Evolutionary conservation across 1,284 basidiomycete genomes (phyloP).

Genomic region (Vanrija pseudolonga): DNA sequence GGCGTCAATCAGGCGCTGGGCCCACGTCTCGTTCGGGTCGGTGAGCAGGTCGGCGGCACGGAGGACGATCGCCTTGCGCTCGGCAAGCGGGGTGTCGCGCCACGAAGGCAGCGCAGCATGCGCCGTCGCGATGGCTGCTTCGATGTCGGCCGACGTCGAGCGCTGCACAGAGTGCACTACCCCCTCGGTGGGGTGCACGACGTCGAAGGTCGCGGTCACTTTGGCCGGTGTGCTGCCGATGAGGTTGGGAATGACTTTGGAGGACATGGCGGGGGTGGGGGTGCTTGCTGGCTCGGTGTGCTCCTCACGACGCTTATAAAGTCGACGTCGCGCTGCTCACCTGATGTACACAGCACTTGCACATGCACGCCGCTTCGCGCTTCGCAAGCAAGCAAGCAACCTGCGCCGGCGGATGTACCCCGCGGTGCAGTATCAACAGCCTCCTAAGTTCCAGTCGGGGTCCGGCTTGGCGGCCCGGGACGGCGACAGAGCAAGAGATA

Average conservation of each 20-base stretch:
- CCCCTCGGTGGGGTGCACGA: slow-evolving; percentile 13
- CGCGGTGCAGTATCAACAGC: no score
- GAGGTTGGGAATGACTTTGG: not conserved
- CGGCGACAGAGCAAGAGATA: no score
- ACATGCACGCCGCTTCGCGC: no score
- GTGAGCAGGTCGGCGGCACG: slow-evolving; percentile 11
- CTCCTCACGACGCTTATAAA: no score
- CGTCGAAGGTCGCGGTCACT: slow-evolving; percentile 1
- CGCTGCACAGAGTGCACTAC: slow-evolving; percentile 10
- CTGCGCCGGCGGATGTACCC: no score
- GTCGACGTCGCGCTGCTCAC: no score
- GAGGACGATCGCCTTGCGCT: slow-evolving; percentile 10
- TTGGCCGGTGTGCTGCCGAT: not conserved
- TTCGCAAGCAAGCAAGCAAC: no score
- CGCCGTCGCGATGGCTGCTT: slow-evolving; percentile 4
- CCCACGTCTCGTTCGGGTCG: slow-evolving; percentile 12
- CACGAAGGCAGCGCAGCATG: slow-evolving; percentile 6
- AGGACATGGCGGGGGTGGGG: no score
- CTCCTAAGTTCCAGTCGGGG: no score
- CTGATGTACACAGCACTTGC: no score
- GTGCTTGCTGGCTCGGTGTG: no score
- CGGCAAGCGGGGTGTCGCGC: slow-evolving; percentile 4
- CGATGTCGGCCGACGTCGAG: slow-evolving; percentile 5
- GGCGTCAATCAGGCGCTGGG: slow-evolving; percentile 4
- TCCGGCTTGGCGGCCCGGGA: no score